Conservation (phyloP, 768 basidiomycete species). For the Tephrocybe rancida region DNA sequence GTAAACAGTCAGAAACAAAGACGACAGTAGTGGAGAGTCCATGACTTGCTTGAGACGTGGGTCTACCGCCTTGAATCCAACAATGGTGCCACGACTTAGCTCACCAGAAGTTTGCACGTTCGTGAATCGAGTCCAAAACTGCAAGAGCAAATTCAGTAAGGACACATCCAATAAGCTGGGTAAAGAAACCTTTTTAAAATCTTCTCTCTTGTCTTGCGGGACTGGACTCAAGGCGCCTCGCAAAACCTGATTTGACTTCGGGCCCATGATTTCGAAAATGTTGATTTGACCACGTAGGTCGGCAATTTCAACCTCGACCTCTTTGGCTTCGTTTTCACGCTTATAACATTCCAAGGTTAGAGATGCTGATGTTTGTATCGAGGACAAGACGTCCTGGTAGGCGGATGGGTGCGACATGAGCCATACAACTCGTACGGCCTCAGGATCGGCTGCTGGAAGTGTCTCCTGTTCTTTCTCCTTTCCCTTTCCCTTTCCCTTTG, state of each 20-base stretch:
- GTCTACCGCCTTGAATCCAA: slow-evolving; percentile 82
- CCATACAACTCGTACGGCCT: slow-evolving; percentile 59
- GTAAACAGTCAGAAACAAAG: slow-evolving; percentile 1
- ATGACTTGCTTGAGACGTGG: slow-evolving; percentile 77
- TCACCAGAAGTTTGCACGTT: slow-evolving; percentile 66
- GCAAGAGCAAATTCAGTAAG: neutral
- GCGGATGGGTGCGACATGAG: slow-evolving; percentile 78
- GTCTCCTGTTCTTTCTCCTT: slow-evolving; percentile 33
- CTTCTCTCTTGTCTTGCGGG: slow-evolving; percentile 47
- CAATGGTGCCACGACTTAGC: slow-evolving; percentile 72
- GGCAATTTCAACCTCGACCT: slow-evolving; percentile 58
- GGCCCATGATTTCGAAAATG: slow-evolving; percentile 90
- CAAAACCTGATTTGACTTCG: slow-evolving; percentile 75
- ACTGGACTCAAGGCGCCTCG: slow-evolving; percentile 62
- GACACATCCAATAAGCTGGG: neutral
- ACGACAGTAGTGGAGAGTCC: neutral
- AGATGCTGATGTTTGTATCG: slow-evolving; percentile 55
- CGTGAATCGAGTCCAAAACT: slow-evolving; percentile 73
- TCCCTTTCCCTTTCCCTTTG: slow-evolving; percentile 35
- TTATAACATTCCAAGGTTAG: slow-evolving; percentile 40
- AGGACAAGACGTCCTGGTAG: slow-evolving; percentile 55
- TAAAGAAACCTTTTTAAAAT: slow-evolving; percentile 57
- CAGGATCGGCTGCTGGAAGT: slow-evolving; percentile 13
- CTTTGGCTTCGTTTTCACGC: slow-evolving; percentile 21
- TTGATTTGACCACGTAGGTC: slow-evolving; percentile 75